phyloP scores from a whole-genome alignment of 176 grass and related monocot species.

The Thalia dealbata region DNA sequence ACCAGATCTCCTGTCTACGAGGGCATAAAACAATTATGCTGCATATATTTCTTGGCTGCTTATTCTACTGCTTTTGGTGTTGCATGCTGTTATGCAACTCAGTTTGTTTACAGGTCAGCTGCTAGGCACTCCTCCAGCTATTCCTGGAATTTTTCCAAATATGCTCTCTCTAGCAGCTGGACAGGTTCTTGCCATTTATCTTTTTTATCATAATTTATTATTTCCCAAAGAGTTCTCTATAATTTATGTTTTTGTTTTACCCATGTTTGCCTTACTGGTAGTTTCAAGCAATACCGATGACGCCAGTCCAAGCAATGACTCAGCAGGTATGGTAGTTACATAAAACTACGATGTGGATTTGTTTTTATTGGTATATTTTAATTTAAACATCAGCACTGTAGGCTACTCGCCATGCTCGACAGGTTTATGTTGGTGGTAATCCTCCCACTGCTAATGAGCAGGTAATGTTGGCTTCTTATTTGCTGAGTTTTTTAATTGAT shows the following conservation, averaged over 20 bases:
- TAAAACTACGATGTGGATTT: neutral
- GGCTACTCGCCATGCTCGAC: slow-evolving; percentile 87
- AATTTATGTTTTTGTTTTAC: neutral
- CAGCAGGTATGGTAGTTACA: slow-evolving; percentile 45
- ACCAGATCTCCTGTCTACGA: slow-evolving; percentile 20
- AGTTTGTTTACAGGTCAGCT: slow-evolving; percentile 51
- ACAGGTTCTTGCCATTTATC: slow-evolving; percentile 37
- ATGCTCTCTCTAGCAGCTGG: slow-evolving; percentile 60
- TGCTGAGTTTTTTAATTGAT: neutral
- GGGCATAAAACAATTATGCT: slow-evolving; percentile 21
- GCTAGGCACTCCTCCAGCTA: slow-evolving; percentile 31
- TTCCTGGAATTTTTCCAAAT: slow-evolving; percentile 74
- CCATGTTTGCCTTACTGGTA: slow-evolving; percentile 21
- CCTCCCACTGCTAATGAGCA: slow-evolving; percentile 92
- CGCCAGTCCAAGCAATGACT: slow-evolving; percentile 95
- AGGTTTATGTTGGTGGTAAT: slow-evolving; percentile 95
- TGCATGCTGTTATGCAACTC: slow-evolving; percentile 16
- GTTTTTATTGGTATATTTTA: neutral
- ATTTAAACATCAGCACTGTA: slow-evolving; percentile 18
- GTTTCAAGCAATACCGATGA: slow-evolving; percentile 65
- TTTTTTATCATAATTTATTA: neutral
- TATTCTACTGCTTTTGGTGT: slow-evolving; percentile 7
- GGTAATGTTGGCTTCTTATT: slow-evolving; percentile 16
- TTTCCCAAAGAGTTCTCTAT: neutral
- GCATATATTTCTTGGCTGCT: slow-evolving; percentile 18